Conservation (phyloP, 106 monocot genomes). For the Triglochin maritima region DNA sequence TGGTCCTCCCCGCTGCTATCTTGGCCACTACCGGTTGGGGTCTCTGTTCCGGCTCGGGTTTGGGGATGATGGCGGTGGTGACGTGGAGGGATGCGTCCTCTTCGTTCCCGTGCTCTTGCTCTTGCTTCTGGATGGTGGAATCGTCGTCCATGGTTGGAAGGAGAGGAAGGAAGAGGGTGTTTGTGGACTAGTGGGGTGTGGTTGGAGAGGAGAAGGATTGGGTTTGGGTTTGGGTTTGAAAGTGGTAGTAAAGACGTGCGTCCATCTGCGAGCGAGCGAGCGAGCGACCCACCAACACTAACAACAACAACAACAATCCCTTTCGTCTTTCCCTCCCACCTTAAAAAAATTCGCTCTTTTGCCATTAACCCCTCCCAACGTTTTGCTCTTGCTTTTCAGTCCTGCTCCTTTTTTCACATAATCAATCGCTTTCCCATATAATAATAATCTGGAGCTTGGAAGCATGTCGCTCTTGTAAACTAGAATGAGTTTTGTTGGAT, state of each 20-base stretch:
- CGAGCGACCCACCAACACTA: background rate
- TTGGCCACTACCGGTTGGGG: background rate
- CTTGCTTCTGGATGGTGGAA: background rate
- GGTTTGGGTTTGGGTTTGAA: background rate
- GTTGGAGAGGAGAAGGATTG: background rate
- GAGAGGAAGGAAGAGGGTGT: background rate
- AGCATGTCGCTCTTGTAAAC: too few relatives aligned
- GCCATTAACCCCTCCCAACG: background rate
- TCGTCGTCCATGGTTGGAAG: background rate
- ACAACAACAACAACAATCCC: background rate
- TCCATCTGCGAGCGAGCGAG: background rate
- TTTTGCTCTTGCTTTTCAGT: too few relatives aligned
- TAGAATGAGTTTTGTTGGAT: too few relatives aligned
- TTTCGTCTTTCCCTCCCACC: background rate
- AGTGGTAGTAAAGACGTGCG: background rate
- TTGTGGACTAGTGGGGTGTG: background rate
- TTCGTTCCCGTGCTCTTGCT: background rate
- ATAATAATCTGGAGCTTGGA: too few relatives aligned
- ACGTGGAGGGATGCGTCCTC: background rate
- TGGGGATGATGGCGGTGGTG: background rate
- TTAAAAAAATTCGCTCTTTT: background rate
- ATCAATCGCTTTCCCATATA: too few relatives aligned
- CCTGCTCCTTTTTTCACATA: too few relatives aligned
- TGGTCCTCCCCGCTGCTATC: slow-evolving; percentile 8
- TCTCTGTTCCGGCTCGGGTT: slow-evolving; percentile 1